Evolutionary conservation across 2,329 filamentous ascomycete species (phyloP).

Genomic region (Cercospora sp.): DNA sequence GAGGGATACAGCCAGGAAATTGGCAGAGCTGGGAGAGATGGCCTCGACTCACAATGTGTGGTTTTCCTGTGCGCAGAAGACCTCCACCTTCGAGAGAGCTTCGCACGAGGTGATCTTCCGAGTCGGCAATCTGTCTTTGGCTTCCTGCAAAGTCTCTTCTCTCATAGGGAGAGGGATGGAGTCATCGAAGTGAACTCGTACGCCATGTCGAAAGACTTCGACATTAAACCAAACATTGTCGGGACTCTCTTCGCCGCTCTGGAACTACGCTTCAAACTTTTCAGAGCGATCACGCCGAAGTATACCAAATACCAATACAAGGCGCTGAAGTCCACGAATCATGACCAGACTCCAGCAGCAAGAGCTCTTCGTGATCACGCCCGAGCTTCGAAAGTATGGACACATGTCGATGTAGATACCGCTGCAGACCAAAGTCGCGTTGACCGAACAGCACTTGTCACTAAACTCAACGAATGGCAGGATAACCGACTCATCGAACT

Average conservation of each 20-base stretch:
- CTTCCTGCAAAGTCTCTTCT: constrained; percentile 56
- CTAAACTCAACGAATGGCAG: constrained; percentile 57
- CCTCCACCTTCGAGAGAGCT: constrained; percentile 60
- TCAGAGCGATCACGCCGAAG: constrained; percentile 59
- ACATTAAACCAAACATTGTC: constrained; percentile 55
- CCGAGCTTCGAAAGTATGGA: constrained; percentile 46
- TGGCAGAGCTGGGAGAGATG: constrained; percentile 88
- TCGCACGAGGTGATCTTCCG: constrained; percentile 61
- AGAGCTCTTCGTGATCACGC: constrained; percentile 48
- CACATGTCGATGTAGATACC: constrained; percentile 52
- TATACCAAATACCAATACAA: constrained; percentile 59
- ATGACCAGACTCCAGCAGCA: constrained; percentile 47
- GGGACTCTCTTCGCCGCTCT: constrained; percentile 60
- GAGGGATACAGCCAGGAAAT: constrained; percentile 99
- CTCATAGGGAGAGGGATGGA: constrained; percentile 21
- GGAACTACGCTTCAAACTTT: constrained; percentile 58
- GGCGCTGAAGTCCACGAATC: constrained; percentile 33
- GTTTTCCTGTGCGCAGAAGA: constrained; percentile 60
- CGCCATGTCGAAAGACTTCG: constrained; percentile 51
- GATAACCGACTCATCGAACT: constrained; percentile 54
- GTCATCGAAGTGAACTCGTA: constrained; percentile 50
- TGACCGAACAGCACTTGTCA: constrained; percentile 52
- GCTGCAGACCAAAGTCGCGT: constrained; percentile 40
- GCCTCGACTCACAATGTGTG: constrained; percentile 59
- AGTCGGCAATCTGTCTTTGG: constrained; percentile 51